Evolutionary conservation across 2,329 filamentous ascomycete genomes (phyloP).

Genomic region (Penicillium fuscoglaucum): DNA sequence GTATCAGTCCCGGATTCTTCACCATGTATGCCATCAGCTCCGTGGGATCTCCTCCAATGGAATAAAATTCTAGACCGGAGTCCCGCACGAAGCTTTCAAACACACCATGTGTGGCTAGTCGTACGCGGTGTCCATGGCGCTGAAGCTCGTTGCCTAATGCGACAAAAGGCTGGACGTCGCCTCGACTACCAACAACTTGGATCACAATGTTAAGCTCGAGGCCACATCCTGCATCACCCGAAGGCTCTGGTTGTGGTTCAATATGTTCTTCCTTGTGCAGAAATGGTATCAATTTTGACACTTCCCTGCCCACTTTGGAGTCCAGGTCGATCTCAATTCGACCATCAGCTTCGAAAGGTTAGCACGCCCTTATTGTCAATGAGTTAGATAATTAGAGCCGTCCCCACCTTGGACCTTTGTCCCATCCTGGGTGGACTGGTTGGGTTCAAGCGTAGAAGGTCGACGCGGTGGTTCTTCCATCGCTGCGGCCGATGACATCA

Average conservation of each 20-base stretch:
- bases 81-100: conserved; percentile 55
- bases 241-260: not conserved
- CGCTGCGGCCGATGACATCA: conserved; percentile 6
- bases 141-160: conserved; percentile 56
- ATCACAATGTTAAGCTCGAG: conserved; percentile 52
- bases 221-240: not conserved
- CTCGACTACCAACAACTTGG: conserved; percentile 57
- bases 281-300: conserved; percentile 18
- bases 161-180: conserved; percentile 61
- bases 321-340: conserved; percentile 25
- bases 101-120: conserved; percentile 55
- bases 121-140: conserved; percentile 54
- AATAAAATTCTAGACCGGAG: conserved; percentile 55
- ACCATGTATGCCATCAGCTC: conserved; percentile 51
- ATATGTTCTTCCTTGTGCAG: conserved; percentile 9
- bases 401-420: not conserved
- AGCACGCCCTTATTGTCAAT: not conserved
- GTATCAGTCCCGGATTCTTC: conserved; percentile 44
- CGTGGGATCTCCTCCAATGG: conserved; percentile 56
- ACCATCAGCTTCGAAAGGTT: conserved; percentile 18
- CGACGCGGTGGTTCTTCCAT: conserved; percentile 6
- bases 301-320: conserved; percentile 21
- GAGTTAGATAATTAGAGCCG: rapidly evolving
- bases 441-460: not conserved
- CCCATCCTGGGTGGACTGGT: not conserved